Conservation (phyloP, 225 moss, liverwort and hornwort genomes). For the Sphagnum contortum region DNA sequence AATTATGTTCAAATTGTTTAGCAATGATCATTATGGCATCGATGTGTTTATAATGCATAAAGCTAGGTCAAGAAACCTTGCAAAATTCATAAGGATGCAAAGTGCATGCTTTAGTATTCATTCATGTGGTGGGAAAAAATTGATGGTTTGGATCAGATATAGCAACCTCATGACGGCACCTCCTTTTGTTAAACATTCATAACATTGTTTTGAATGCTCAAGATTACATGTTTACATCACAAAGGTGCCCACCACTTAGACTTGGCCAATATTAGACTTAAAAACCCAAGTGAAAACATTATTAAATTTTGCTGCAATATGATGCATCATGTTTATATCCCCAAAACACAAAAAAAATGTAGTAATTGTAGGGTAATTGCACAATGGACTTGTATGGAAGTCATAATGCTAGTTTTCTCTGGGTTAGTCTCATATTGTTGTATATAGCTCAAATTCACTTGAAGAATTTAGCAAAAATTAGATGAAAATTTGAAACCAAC, state of each 20-base stretch:
- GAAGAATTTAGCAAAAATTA: too few relatives aligned
- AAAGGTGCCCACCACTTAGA: too few relatives aligned
- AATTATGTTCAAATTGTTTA: slow-evolving; percentile 33
- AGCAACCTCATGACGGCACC: slow-evolving; percentile 60
- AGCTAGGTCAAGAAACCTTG: slow-evolving; percentile 42
- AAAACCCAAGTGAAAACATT: not conserved
- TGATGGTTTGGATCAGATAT: slow-evolving; percentile 63
- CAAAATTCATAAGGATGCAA: slow-evolving; percentile 63
- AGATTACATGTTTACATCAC: slow-evolving; percentile 57
- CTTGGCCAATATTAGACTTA: not conserved
- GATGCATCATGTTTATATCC: not conserved
- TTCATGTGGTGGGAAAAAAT: slow-evolving; percentile 73
- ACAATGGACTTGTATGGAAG: too few relatives aligned
- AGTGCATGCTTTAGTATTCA: slow-evolving; percentile 84
- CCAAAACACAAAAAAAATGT: slow-evolving; percentile 5
- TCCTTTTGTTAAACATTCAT: slow-evolving; percentile 60
- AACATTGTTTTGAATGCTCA: slow-evolving; percentile 64
- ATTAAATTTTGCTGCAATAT: too few relatives aligned
- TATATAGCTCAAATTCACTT: too few relatives aligned
- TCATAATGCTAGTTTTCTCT: too few relatives aligned
- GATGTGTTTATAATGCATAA: slow-evolving; percentile 38
- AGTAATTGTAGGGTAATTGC: slow-evolving; percentile 81
- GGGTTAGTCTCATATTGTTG: too few relatives aligned
- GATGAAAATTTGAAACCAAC: too few relatives aligned
- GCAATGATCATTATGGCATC: slow-evolving; percentile 53